Percentiles rank a stretch among this genome's conserved stretches.
These are phyloP conservation scores for Ottelia alismoides DNA, from an alignment of 106 monocot genomes.

Conservation along the genomic window DNA sequence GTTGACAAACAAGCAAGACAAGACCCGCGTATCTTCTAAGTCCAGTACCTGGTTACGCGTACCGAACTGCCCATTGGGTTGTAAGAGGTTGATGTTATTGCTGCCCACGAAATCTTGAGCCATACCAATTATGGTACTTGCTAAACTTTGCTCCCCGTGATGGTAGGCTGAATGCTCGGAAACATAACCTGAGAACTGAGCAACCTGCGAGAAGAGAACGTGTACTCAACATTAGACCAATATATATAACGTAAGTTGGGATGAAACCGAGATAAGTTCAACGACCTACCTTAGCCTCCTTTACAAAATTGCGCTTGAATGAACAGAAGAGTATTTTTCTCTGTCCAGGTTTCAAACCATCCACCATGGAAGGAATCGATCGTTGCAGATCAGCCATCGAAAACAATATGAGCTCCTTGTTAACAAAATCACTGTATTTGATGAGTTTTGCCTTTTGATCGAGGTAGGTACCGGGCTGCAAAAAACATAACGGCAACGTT, in stretches of 20 bases:
- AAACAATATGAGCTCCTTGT: constrained; percentile 88
- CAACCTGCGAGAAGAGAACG: constrained; percentile 14
- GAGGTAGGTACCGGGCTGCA: constrained; percentile 84
- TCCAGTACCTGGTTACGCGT: constrained; percentile 64
- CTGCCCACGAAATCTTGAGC: constrained; percentile 89
- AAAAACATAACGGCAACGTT: neutral
- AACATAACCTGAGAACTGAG: constrained; percentile 91
- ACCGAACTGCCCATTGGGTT: constrained; percentile 86
- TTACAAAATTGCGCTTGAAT: constrained; percentile 77
- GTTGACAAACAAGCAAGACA: too few species aligned
- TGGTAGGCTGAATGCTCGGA: constrained; percentile 97
- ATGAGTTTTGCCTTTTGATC: constrained; percentile 57
- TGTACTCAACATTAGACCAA: too few species aligned
- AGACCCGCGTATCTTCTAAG: too few species aligned
- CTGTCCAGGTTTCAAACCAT: constrained; percentile 96
- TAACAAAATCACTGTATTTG: constrained; percentile 95
- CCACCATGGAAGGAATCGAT: constrained; percentile 95
- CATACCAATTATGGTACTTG: constrained; percentile 79
- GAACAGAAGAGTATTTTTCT: constrained; percentile 85
- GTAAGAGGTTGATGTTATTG: constrained; percentile 82
- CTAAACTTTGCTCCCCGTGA: constrained; percentile 88
- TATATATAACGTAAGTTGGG: too few species aligned
- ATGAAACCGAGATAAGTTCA: too few species aligned
- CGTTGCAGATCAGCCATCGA: constrained; percentile 85
- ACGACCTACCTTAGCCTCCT: constrained; percentile 68